Evolutionary conservation across 805 yeast species (phyloP).

Genomic region (Teunomyces cretensis): DNA sequence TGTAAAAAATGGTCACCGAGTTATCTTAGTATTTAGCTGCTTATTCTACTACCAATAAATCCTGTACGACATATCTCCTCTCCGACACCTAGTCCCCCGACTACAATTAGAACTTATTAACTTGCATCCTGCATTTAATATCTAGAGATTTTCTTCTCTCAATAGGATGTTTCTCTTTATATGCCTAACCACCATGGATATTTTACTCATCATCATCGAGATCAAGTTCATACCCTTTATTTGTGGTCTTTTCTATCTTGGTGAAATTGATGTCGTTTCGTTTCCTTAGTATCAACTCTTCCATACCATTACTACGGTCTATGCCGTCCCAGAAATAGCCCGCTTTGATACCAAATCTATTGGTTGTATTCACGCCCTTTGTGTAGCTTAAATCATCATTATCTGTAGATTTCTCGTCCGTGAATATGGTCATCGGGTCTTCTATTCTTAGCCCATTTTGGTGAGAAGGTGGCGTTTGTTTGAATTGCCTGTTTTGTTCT

Average conservation of each 20-base stretch:
- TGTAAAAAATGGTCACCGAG: no score
- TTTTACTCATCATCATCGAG: neutral
- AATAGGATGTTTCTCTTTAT: no score
- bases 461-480: constrained; percentile 8
- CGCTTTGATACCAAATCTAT: constrained; percentile 74
- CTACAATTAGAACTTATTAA: no score
- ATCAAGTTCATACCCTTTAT: constrained; percentile 10
- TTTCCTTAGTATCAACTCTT: constrained; percentile 53
- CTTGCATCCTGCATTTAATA: no score
- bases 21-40: no score
- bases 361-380: constrained; percentile 54
- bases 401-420: constrained; percentile 20
- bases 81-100: no score
- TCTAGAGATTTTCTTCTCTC: no score
- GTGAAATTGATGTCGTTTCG: constrained; percentile 26
- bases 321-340: constrained; percentile 93
- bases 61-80: no score
- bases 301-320: constrained; percentile 87
- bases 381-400: constrained; percentile 32
- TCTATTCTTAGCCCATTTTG: constrained; percentile 27
- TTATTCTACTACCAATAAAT: no score
- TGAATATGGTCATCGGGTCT: constrained; percentile 63
- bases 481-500: constrained; percentile 36
- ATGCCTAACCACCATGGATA: no score
- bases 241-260: constrained; percentile 10